Conservation (phyloP, 257 asterid species). For the Lycium barbarum region DNA sequence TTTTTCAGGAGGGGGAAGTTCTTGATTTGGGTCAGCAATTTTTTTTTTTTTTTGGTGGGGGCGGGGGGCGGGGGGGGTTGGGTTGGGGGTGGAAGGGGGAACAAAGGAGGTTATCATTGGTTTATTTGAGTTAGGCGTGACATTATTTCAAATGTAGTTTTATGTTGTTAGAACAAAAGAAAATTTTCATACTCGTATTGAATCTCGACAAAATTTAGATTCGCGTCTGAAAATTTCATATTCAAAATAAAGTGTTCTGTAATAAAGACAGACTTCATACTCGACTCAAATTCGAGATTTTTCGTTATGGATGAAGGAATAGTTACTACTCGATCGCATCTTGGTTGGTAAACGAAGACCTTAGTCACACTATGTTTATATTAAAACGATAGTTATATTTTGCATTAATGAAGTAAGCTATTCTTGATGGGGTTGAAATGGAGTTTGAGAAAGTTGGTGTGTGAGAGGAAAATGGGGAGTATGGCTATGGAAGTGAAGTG, state of each 20-base stretch:
- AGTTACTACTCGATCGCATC: too few relatives aligned
- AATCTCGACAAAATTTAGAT: too few relatives aligned
- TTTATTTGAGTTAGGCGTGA: background rate
- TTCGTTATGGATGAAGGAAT: too few relatives aligned
- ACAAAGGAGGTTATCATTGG: background rate
- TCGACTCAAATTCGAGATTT: too few relatives aligned
- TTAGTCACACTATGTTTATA: background rate
- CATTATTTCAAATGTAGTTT: background rate
- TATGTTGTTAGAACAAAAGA: background rate
- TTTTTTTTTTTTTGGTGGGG: too few relatives aligned
- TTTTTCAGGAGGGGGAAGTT: background rate
- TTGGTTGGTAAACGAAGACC: background rate
- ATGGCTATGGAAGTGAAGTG: slow-evolving; percentile 31
- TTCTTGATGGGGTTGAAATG: slow-evolving; percentile 40
- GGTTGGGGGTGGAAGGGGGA: background rate
- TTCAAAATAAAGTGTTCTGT: too few relatives aligned
- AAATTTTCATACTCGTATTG: too few relatives aligned
- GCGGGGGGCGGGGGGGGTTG: too few relatives aligned
- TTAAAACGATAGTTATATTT: too few relatives aligned
- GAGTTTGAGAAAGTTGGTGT: slow-evolving; percentile 26
- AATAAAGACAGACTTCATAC: too few relatives aligned
- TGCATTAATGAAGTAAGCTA: slow-evolving; percentile 45
- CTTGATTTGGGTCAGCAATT: background rate
- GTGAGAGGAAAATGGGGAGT: slow-evolving; percentile 4
- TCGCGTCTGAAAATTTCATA: too few relatives aligned